These are phyloP conservation scores for Phytopythium aichiense DNA, from an alignment of 352 stramenopile species.

Conservation along the genomic window DNA sequence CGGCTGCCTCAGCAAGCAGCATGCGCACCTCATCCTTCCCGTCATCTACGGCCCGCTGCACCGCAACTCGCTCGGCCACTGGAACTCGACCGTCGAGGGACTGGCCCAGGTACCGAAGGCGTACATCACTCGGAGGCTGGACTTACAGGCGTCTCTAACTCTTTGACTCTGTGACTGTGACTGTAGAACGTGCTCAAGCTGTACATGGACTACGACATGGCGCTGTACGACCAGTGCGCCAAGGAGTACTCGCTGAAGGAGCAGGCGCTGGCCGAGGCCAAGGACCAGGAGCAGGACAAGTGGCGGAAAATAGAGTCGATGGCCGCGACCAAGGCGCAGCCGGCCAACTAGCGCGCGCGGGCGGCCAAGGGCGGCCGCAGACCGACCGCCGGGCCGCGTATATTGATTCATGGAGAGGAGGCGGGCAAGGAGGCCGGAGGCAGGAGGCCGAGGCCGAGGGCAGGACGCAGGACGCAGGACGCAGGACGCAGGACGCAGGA, in stretches of 20 bases:
- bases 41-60: constrained; percentile 93
- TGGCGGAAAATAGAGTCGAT: constrained; percentile 93
- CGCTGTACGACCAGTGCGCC: constrained; percentile 90
- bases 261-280: constrained; percentile 58
- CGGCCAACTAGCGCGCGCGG: constrained; percentile 18
- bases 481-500: neutral
- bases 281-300: constrained; percentile 83
- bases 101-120: constrained; percentile 61
- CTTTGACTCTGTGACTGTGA: neutral
- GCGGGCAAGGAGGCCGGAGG: neutral
- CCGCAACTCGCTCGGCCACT: constrained; percentile 90
- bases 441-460: neutral
- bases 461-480: neutral
- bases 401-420: constrained; percentile 4
- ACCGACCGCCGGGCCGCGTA: neutral
- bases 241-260: constrained; percentile 84
- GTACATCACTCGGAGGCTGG: too few relatives aligned
- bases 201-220: constrained; percentile 94
- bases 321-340: constrained; percentile 63
- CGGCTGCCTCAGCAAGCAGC: constrained; percentile 91
- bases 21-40: constrained; percentile 91
- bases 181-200: constrained; percentile 85
- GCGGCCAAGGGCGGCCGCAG: neutral
- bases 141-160: too few relatives aligned
- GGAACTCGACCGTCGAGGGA: constrained; percentile 97